Percentiles rank a stretch among this genome's conserved stretches.
Evolutionary conservation across 805 yeast species (phyloP).

Genomic region (Candida odintsovae): DNA sequence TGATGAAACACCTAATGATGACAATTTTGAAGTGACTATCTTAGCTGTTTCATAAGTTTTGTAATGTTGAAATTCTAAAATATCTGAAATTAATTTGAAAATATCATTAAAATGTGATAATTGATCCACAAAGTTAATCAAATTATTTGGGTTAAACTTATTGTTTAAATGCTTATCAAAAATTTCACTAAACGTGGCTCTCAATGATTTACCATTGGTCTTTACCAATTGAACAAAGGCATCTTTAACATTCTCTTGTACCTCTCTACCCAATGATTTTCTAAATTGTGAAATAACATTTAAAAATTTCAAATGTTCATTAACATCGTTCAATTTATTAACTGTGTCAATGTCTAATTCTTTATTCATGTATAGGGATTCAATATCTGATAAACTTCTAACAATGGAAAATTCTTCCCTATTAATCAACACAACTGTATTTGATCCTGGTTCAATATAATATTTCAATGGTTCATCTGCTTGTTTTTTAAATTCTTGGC

Average conservation of each 20-base stretch:
- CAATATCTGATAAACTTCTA: slow-evolving; percentile 29
- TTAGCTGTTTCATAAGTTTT: neutral
- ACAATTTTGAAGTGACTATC: slow-evolving; percentile 16
- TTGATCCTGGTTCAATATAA: slow-evolving; percentile 29
- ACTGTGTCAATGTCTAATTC: slow-evolving; percentile 12
- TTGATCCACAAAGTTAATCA: slow-evolving; percentile 34
- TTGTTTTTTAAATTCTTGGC: slow-evolving; percentile 62
- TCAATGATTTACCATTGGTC: slow-evolving; percentile 23
- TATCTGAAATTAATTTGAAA: slow-evolving; percentile 30
- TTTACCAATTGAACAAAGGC: slow-evolving; percentile 22
- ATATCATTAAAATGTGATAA: slow-evolving; percentile 33
- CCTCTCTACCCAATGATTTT: slow-evolving; percentile 31
- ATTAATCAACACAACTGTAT: slow-evolving; percentile 29
- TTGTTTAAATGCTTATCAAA: slow-evolving; percentile 37
- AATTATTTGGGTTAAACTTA: slow-evolving; percentile 33
- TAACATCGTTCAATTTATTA: slow-evolving; percentile 1
- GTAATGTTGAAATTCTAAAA: slow-evolving; percentile 26
- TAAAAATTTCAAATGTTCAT: slow-evolving; percentile 26
- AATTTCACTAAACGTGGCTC: slow-evolving; percentile 26
- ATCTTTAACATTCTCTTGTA: slow-evolving; percentile 27
- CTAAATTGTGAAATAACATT: slow-evolving; percentile 35
- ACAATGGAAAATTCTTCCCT: slow-evolving; percentile 29
- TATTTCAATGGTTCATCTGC: slow-evolving; percentile 56
- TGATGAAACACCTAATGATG: slow-evolving; percentile 17
- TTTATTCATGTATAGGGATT: slow-evolving; percentile 27